phyloP scores from a whole-genome alignment of 2,329 filamentous ascomycete species.

The Fusarium irregulare region DNA sequence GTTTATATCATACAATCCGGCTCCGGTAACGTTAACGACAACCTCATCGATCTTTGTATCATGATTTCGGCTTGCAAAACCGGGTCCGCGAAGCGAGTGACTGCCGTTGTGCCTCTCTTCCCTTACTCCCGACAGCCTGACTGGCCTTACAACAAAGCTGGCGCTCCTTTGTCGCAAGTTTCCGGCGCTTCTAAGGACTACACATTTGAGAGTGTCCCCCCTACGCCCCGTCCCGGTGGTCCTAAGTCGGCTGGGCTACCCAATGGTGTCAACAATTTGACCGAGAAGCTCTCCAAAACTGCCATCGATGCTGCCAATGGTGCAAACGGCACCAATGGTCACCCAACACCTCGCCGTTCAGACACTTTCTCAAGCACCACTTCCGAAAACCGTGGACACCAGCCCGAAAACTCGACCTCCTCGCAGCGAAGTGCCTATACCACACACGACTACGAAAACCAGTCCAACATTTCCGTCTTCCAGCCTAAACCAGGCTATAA shows the following conservation, averaged over 20 bases:
- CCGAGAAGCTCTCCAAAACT: constrained; percentile 79
- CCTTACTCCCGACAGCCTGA: constrained; percentile 97
- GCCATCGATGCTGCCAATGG: constrained; percentile 52
- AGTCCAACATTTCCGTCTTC: constrained; percentile 66
- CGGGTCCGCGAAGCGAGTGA: constrained; percentile 91
- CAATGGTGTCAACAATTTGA: constrained; percentile 75
- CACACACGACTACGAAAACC: constrained; percentile 74
- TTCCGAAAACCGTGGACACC: constrained; percentile 53
- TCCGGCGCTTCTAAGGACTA: constrained; percentile 65
- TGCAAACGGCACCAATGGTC: constrained; percentile 46
- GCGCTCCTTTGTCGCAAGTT: constrained; percentile 83
- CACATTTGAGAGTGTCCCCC: constrained; percentile 92
- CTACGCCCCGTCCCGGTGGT: constrained; percentile 81
- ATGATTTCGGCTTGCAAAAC: constrained; percentile 98
- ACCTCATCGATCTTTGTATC: constrained; percentile 96
- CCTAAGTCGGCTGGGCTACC: constrained; percentile 72
- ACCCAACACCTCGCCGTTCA: constrained; percentile 51
- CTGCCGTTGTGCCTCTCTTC: constrained; percentile 93
- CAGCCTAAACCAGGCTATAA: constrained; percentile 93
- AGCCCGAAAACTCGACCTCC: constrained; percentile 54
- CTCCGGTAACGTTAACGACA: constrained; percentile 92
- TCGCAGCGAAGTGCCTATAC: constrained; percentile 63
- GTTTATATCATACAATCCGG: constrained; percentile 98
- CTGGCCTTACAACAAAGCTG: constrained; percentile 94
- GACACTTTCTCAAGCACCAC: constrained; percentile 51